Percentiles rank a stretch among this genome's conserved stretches.
Conservation (phyloP, 2,329 filamentous ascomycete genomes). For the Geosmithia morbida region DNA sequence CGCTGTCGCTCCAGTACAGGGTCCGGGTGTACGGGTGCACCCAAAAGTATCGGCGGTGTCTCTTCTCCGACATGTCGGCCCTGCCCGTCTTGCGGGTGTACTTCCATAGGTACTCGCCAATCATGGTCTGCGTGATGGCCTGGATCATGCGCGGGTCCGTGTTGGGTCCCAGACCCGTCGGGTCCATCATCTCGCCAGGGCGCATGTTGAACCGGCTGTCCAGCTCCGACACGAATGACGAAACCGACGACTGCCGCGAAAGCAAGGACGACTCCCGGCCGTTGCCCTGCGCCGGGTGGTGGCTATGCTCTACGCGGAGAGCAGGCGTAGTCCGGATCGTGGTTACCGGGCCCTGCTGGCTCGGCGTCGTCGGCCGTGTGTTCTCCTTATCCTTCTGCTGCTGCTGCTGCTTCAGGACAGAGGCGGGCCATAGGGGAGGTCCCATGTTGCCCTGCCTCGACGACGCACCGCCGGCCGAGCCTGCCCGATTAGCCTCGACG, state of each 20-base stretch:
- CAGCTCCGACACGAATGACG: slow-evolving; percentile 88
- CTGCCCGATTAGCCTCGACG: slow-evolving; percentile 63
- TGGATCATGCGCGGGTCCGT: slow-evolving; percentile 98
- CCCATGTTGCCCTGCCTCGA: slow-evolving; percentile 48
- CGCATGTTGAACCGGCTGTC: slow-evolving; percentile 77
- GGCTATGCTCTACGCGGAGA: slow-evolving; percentile 32
- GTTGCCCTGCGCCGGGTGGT: slow-evolving; percentile 29
- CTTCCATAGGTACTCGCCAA: slow-evolving; percentile 97
- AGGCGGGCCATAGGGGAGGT: slow-evolving; percentile 72
- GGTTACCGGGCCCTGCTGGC: slow-evolving; percentile 28
- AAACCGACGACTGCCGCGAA: slow-evolving; percentile 62
- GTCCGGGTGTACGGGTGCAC: slow-evolving; percentile 95
- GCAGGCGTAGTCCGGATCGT: slow-evolving; percentile 42
- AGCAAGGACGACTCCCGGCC: slow-evolving; percentile 19
- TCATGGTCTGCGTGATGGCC: slow-evolving; percentile 98
- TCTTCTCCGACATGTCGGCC: slow-evolving; percentile 72
- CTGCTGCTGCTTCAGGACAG: slow-evolving; percentile 43
- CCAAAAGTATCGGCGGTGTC: slow-evolving; percentile 96
- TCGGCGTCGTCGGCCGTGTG: slow-evolving; percentile 45
- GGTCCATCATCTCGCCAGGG: slow-evolving; percentile 38
- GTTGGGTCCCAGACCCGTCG: slow-evolving; percentile 48
- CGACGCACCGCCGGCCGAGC: slow-evolving; percentile 27
- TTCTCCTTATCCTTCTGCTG: neutral
- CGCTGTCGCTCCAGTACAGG: slow-evolving; percentile 88
- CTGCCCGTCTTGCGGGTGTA: slow-evolving; percentile 93